Conservation (phyloP, 805 yeast species). For the Tetrapisispora pingtungensis region DNA sequence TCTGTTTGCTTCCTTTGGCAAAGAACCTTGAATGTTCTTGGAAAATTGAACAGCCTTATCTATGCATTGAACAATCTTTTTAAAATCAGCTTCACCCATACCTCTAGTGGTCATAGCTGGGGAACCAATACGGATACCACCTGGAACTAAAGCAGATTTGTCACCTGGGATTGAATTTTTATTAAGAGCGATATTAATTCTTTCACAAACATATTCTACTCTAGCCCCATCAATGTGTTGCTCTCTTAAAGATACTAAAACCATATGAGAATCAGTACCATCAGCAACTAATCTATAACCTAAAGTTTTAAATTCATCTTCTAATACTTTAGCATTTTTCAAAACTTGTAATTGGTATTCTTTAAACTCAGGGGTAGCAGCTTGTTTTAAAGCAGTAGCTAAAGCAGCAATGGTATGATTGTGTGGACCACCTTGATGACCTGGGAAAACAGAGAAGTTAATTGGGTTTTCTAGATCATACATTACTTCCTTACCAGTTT, state of each 20-base stretch:
- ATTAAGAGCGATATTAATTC: slow-evolving; percentile 89
- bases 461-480: slow-evolving; percentile 92
- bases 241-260: slow-evolving; percentile 77
- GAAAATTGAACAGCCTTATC: slow-evolving; percentile 73
- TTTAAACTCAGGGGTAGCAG: slow-evolving; percentile 79
- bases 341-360: slow-evolving; percentile 84
- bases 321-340: slow-evolving; percentile 79
- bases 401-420: slow-evolving; percentile 97
- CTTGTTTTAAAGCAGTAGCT: slow-evolving; percentile 95
- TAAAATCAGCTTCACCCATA: slow-evolving; percentile 77
- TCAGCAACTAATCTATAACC: slow-evolving; percentile 80
- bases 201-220: slow-evolving; percentile 89
- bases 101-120: slow-evolving; percentile 99
- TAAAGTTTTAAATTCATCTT: slow-evolving; percentile 54
- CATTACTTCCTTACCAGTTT: slow-evolving; percentile 82
- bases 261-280: slow-evolving; percentile 97
- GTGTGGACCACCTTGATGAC: slow-evolving; percentile 99
- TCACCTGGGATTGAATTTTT: slow-evolving; percentile 98
- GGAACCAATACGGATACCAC: slow-evolving; percentile 95
- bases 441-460: slow-evolving; percentile 98
- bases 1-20: slow-evolving; percentile 90
- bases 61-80: slow-evolving; percentile 67
- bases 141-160: slow-evolving; percentile 91
- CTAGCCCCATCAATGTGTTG: slow-evolving; percentile 95
- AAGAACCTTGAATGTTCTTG: slow-evolving; percentile 57